These are phyloP conservation scores for Globisporangium ultimum DNA, from an alignment of 352 stramenopile genomes.

Conservation along the genomic window DNA sequence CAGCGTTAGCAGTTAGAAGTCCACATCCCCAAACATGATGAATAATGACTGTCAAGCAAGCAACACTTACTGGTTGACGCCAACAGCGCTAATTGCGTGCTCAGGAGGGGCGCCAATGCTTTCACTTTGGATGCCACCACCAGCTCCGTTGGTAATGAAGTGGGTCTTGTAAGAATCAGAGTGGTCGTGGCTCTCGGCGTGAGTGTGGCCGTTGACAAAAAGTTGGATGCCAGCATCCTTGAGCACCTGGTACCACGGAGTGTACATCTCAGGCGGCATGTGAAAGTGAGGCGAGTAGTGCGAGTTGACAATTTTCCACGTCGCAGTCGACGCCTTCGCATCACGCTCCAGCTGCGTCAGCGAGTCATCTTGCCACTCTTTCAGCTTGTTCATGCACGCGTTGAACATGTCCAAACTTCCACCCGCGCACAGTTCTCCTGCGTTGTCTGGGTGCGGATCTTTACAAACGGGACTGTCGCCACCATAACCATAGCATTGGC, in stretches of 20 bases:
- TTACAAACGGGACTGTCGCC: slow-evolving; percentile 32
- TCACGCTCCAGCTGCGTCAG: slow-evolving; percentile 44
- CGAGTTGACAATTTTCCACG: slow-evolving; percentile 68
- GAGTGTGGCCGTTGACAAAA: slow-evolving; percentile 70
- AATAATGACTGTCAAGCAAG: not conserved
- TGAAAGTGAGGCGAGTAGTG: slow-evolving; percentile 71
- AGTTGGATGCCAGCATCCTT: slow-evolving; percentile 41
- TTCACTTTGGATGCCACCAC: slow-evolving; percentile 69
- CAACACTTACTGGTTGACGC: slow-evolving; percentile 12
- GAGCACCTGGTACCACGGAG: slow-evolving; percentile 51
- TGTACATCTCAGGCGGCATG: slow-evolving; percentile 58
- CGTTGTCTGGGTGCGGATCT: slow-evolving; percentile 31
- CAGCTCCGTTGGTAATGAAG: slow-evolving; percentile 67
- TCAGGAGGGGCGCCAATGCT: slow-evolving; percentile 46
- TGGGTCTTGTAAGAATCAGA: slow-evolving; percentile 54
- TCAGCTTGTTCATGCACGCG: slow-evolving; percentile 51
- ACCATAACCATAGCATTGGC: slow-evolving; percentile 68
- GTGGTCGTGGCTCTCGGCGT: slow-evolving; percentile 66
- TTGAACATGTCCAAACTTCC: slow-evolving; percentile 55
- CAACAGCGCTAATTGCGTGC: slow-evolving; percentile 26
- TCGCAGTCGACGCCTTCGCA: slow-evolving; percentile 44
- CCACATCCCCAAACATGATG: not conserved
- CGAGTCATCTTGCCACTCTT: slow-evolving; percentile 51
- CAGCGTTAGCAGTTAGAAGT: not conserved
- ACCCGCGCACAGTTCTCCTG: slow-evolving; percentile 41